phyloP scores from a whole-genome alignment of 2,329 filamentous ascomycete genomes.

The Hymenoscyphus albidus region DNA sequence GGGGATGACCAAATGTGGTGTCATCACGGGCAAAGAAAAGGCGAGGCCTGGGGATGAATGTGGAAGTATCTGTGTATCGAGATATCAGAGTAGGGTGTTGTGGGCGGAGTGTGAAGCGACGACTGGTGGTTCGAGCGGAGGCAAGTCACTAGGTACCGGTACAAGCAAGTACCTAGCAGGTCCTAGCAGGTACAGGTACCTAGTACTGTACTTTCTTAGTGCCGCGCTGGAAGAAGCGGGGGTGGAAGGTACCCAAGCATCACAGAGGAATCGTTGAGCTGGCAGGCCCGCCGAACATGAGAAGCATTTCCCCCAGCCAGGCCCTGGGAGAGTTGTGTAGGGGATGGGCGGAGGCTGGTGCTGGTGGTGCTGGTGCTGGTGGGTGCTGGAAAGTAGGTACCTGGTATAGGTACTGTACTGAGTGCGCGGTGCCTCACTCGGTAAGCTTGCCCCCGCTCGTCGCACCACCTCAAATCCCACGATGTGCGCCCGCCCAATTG shows the following conservation, averaged over 20 bases:
- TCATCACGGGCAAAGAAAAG: neutral
- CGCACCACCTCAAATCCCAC: neutral
- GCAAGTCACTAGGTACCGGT: no score
- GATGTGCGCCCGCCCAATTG: neutral
- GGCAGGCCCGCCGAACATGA: neutral
- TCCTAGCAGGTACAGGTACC: neutral
- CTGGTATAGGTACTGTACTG: no score
- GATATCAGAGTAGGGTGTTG: neutral
- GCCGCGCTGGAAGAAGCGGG: neutral
- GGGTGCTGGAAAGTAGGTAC: neutral
- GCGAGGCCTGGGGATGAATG: neutral
- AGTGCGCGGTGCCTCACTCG: no score
- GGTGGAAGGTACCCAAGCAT: neutral
- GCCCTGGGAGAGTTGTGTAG: neutral
- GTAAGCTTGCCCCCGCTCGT: neutral
- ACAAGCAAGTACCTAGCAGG: neutral
- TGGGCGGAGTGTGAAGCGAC: neutral
- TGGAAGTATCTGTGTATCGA: neutral
- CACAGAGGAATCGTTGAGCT: neutral
- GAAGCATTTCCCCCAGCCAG: neutral
- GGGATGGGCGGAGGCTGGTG: neutral
- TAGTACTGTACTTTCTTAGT: neutral
- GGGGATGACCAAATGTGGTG: neutral
- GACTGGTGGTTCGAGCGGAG: neutral
- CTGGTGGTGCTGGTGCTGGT: no score